phyloP scores from a whole-genome alignment of 2,329 filamentous ascomycete species.

The Mycosphaerella sp. region DNA sequence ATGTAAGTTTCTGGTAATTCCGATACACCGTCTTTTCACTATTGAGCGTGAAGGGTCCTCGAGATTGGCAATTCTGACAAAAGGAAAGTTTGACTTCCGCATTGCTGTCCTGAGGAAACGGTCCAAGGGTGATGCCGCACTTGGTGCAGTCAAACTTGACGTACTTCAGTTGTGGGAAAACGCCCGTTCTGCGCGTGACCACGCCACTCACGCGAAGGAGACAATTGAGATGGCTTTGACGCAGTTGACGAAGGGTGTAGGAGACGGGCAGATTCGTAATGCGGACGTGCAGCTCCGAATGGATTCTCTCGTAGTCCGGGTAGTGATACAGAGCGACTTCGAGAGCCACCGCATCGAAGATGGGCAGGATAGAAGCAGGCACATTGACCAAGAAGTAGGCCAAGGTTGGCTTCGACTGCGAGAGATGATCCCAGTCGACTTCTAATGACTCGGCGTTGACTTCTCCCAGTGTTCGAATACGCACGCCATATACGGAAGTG shows the following conservation, averaged over 20 bases:
- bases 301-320: slow-evolving; percentile 94
- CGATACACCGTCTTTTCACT: slow-evolving; percentile 97
- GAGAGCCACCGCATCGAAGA: slow-evolving; percentile 96
- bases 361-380: slow-evolving; percentile 86
- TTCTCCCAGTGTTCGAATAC: slow-evolving; percentile 92
- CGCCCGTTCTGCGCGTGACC: slow-evolving; percentile 86
- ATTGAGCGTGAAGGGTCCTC: slow-evolving; percentile 90
- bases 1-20: slow-evolving; percentile 95
- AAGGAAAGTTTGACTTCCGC: slow-evolving; percentile 93
- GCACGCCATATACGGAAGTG: slow-evolving; percentile 87
- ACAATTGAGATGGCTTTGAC: slow-evolving; percentile 93
- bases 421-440: slow-evolving; percentile 89
- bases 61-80: slow-evolving; percentile 93
- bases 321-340: slow-evolving; percentile 94
- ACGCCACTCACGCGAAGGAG: slow-evolving; percentile 91
- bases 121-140: slow-evolving; percentile 83
- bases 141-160: slow-evolving; percentile 97
- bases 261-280: slow-evolving; percentile 91
- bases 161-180: slow-evolving; percentile 97
- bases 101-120: slow-evolving; percentile 96
- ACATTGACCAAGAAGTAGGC: slow-evolving; percentile 96
- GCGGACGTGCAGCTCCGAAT: slow-evolving; percentile 94
- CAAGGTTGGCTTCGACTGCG: slow-evolving; percentile 82
- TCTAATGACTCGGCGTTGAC: slow-evolving; percentile 94
- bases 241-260: slow-evolving; percentile 89